Conservation (phyloP, 2,329 filamentous ascomycete species). For the Sarocladium strictum region DNA sequence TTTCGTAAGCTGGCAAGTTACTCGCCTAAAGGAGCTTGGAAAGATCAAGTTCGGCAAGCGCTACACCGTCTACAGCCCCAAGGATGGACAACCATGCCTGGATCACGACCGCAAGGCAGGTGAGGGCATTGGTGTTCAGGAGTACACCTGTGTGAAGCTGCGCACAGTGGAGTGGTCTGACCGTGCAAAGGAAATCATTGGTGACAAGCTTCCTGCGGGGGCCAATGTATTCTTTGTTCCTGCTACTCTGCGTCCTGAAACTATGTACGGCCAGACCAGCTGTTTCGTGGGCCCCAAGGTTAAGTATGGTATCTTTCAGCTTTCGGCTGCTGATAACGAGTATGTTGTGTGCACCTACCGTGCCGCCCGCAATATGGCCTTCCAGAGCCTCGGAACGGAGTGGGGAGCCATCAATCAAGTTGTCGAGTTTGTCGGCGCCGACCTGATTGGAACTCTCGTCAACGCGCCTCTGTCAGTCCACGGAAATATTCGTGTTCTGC, state of each 20-base stretch:
- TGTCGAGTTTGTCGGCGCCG: slow-evolving; percentile 68
- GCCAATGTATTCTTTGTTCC: slow-evolving; percentile 85
- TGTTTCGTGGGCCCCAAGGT: slow-evolving; percentile 89
- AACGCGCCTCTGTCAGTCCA: slow-evolving; percentile 85
- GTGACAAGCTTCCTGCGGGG: slow-evolving; percentile 70
- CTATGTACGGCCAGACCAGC: slow-evolving; percentile 97
- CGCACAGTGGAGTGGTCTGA: slow-evolving; percentile 86
- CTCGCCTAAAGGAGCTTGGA: slow-evolving; percentile 75
- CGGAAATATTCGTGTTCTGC: slow-evolving; percentile 78
- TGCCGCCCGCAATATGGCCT: slow-evolving; percentile 93
- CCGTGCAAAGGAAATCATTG: slow-evolving; percentile 63
- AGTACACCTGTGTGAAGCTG: slow-evolving; percentile 90
- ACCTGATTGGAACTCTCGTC: slow-evolving; percentile 82
- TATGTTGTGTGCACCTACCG: slow-evolving; percentile 81
- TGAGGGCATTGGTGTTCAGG: slow-evolving; percentile 63
- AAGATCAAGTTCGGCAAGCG: slow-evolving; percentile 93
- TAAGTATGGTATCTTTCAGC: slow-evolving; percentile 80
- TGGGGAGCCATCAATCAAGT: slow-evolving; percentile 72
- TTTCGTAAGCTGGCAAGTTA: slow-evolving; percentile 97
- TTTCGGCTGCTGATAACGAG: slow-evolving; percentile 58
- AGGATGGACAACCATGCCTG: slow-evolving; percentile 40
- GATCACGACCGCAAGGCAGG: slow-evolving; percentile 42
- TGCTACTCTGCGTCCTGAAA: slow-evolving; percentile 89
- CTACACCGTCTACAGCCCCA: slow-evolving; percentile 78
- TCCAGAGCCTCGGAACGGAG: slow-evolving; percentile 77